Evolutionary conservation across 2,329 filamentous ascomycete species (phyloP).

Genomic region (Pseudocercospora cruenta): DNA sequence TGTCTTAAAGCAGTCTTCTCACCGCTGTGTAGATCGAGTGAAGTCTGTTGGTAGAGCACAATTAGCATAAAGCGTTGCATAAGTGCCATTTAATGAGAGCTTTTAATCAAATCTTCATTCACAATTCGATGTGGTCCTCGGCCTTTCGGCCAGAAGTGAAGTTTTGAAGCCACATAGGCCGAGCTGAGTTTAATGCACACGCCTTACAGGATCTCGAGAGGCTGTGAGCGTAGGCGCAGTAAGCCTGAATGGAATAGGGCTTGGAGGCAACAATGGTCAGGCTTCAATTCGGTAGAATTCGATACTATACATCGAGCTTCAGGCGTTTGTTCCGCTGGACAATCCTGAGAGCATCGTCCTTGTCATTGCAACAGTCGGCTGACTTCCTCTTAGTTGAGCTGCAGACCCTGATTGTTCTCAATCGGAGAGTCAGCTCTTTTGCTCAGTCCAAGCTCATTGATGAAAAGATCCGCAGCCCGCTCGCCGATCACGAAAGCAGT

Average conservation of each 20-base stretch:
- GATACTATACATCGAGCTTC: neutral
- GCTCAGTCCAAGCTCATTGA: conserved; percentile 43
- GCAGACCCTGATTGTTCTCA: neutral
- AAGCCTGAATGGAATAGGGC: neutral
- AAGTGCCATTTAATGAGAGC: neutral
- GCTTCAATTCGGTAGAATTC: neutral
- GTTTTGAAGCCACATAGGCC: neutral
- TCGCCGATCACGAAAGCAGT: conserved; percentile 50
- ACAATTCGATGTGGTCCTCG: neutral
- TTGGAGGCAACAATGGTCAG: neutral
- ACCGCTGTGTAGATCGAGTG: neutral
- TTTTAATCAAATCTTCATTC: neutral
- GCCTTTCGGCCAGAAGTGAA: neutral
- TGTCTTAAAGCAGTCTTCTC: neutral
- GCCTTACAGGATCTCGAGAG: neutral
- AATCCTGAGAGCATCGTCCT: neutral
- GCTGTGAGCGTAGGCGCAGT: neutral
- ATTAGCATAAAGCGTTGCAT: neutral
- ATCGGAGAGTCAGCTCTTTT: conserved; percentile 22
- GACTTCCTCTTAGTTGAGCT: neutral
- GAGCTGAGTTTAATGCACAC: neutral
- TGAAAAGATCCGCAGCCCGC: conserved; percentile 47
- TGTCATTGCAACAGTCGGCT: neutral
- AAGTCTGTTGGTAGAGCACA: neutral
- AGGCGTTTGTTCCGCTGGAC: neutral